Percentiles rank a stretch among this genome's conserved stretches.
These are phyloP conservation scores for Exidia glandulosa DNA, from an alignment of 768 basidiomycete species.

Conservation along the genomic window DNA sequence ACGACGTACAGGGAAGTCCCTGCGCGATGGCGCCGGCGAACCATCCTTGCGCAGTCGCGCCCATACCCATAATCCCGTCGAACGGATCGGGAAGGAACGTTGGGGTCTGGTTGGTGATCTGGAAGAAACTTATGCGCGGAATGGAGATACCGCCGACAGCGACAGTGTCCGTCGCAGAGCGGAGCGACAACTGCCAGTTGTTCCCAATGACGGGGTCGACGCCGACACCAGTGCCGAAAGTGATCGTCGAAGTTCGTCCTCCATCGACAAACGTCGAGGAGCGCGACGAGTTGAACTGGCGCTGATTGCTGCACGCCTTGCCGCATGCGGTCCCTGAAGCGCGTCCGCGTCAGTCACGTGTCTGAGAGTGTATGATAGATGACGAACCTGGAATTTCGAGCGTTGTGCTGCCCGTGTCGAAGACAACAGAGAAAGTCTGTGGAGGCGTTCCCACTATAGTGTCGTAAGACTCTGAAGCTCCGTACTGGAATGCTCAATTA, in stretches of 20 bases:
- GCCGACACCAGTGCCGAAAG: slow-evolving; percentile 42
- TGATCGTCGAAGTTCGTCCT: slow-evolving; percentile 30
- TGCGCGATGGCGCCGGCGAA: slow-evolving; percentile 35
- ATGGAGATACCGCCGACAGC: slow-evolving; percentile 34
- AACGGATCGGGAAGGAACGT: slow-evolving; percentile 44
- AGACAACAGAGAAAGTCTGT: slow-evolving; percentile 37
- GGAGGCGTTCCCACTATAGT: slow-evolving; percentile 41
- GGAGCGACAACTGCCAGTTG: slow-evolving; percentile 36
- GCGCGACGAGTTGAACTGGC: slow-evolving; percentile 35
- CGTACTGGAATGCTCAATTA: neutral
- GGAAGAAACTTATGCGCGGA: slow-evolving; percentile 29
- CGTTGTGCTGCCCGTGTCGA: slow-evolving; percentile 43
- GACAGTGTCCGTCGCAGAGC: slow-evolving; percentile 37
- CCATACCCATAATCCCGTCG: slow-evolving; percentile 45
- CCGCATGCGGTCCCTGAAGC: slow-evolving; percentile 34
- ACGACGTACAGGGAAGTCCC: slow-evolving; percentile 37
- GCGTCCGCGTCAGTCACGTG: slow-evolving; percentile 4
- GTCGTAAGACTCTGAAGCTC: neutral
- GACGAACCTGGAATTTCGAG: slow-evolving; percentile 36
- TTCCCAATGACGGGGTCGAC: slow-evolving; percentile 40
- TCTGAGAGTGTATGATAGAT: neutral
- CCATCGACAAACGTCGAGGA: slow-evolving; percentile 42
- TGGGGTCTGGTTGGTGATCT: slow-evolving; percentile 43
- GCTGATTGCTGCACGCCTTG: slow-evolving; percentile 30
- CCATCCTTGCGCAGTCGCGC: slow-evolving; percentile 37